Percentiles rank a stretch among this genome's conserved stretches.
Conservation (phyloP, 2,329 filamentous ascomycete genomes). For the Aureobasidium namibiae region DNA sequence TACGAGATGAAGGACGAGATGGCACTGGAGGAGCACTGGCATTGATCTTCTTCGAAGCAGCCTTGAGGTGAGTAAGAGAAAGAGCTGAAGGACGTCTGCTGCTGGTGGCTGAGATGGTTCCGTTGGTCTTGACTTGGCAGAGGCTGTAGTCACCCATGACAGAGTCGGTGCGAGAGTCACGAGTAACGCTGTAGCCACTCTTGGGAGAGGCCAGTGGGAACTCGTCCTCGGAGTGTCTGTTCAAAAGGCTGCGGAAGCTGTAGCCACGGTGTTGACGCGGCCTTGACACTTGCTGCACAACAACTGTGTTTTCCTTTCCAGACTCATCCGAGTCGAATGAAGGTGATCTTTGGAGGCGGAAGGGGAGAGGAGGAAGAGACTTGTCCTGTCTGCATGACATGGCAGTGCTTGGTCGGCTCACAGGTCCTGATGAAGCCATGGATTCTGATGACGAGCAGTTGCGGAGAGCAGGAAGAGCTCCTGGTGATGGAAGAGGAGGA, state of each 20-base stretch:
- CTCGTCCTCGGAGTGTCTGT: slow-evolving; percentile 13
- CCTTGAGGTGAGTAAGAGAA: slow-evolving; percentile 13
- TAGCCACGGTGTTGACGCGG: slow-evolving; percentile 15
- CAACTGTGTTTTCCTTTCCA: slow-evolving; percentile 3
- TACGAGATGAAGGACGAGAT: slow-evolving; percentile 14
- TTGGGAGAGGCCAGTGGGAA: slow-evolving; percentile 9
- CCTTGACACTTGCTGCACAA: slow-evolving; percentile 7
- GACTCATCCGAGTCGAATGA: slow-evolving; percentile 15
- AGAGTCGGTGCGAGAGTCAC: slow-evolving; percentile 14
- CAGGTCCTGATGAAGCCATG: slow-evolving; percentile 12
- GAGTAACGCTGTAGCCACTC: slow-evolving; percentile 7
- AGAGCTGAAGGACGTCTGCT: slow-evolving; percentile 16
- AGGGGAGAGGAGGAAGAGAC: slow-evolving; percentile 15
- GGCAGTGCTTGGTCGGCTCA: slow-evolving; percentile 10
- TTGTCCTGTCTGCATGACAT: slow-evolving; percentile 13
- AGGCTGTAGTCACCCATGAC: slow-evolving; percentile 15
- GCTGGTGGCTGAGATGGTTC: slow-evolving; percentile 12
- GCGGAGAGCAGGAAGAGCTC: slow-evolving; percentile 8
- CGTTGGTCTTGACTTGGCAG: slow-evolving; percentile 12
- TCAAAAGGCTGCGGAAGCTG: slow-evolving; percentile 17
- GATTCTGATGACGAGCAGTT: slow-evolving; percentile 15
- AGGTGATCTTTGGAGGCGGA: slow-evolving; percentile 13
- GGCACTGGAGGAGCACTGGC: slow-evolving; percentile 7
- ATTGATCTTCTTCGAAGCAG: slow-evolving; percentile 14
- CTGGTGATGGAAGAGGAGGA: slow-evolving; percentile 15